Percentiles rank a stretch among this genome's conserved stretches.
Conservation (phyloP, 106 monocot genomes). For the Platanthera zijinensis region DNA sequence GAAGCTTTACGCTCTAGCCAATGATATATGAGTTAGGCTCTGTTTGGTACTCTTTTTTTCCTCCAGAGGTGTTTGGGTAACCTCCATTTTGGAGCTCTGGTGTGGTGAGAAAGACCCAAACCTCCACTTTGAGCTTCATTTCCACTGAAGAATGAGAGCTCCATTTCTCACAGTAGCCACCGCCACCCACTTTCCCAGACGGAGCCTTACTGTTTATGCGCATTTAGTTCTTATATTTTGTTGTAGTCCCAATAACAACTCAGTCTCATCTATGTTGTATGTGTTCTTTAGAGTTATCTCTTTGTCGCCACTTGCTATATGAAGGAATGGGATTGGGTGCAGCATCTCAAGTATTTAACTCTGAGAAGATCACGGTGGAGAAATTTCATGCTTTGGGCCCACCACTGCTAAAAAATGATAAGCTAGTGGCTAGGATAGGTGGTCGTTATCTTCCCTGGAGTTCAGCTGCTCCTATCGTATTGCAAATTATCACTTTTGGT, state of each 20-base stretch:
- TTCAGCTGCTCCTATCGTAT: slow-evolving; percentile 45
- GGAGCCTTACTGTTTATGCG: neutral
- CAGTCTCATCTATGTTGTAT: slow-evolving; percentile 8
- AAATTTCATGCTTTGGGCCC: slow-evolving; percentile 37
- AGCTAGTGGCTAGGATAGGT: slow-evolving; percentile 49
- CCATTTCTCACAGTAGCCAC: too few relatives aligned
- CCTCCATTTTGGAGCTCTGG: too few relatives aligned
- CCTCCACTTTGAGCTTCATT: too few relatives aligned
- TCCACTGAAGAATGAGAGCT: too few relatives aligned
- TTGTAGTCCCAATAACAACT: neutral
- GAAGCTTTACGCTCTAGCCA: neutral
- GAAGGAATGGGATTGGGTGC: slow-evolving; percentile 70
- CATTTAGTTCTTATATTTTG: neutral
- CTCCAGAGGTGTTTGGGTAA: too few relatives aligned
- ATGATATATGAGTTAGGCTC: too few relatives aligned
- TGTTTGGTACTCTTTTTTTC: too few relatives aligned
- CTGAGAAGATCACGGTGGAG: slow-evolving; percentile 44
- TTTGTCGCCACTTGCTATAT: slow-evolving; percentile 53
- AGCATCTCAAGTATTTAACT: slow-evolving; percentile 39
- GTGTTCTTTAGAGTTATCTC: slow-evolving; percentile 46
- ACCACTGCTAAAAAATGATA: slow-evolving; percentile 44
- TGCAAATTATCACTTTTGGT: slow-evolving; percentile 56
- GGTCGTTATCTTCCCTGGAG: slow-evolving; percentile 57
- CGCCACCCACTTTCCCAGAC: too few relatives aligned
- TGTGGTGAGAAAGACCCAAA: too few relatives aligned